A percentile compares a stretch with the other conserved stretches of the same genome.
Evolutionary conservation across 768 basidiomycete genomes (phyloP).

Genomic region (Mycena pura): DNA sequence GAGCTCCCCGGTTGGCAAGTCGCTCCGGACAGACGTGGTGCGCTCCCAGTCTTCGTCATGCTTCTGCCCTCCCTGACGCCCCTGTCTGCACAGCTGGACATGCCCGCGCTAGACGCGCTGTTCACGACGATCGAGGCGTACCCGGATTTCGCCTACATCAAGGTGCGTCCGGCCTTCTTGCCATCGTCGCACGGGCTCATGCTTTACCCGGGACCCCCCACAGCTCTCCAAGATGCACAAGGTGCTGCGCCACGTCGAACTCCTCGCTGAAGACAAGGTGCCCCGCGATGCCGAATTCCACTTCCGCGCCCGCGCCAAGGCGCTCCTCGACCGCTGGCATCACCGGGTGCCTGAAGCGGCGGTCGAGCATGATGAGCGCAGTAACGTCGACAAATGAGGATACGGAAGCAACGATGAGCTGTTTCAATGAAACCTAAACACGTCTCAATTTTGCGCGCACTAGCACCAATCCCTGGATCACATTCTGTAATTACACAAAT

Average conservation of each 20-base stretch:
- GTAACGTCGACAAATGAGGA: too few species aligned
- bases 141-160: conserved; percentile 78
- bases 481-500: too few species aligned
- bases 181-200: background rate
- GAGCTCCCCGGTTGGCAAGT: conserved; percentile 66
- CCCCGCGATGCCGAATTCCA: conserved; percentile 69
- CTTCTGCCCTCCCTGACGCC: background rate
- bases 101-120: conserved; percentile 72
- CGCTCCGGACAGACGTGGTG: conserved; percentile 69
- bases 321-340: conserved; percentile 76
- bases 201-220: conserved; percentile 19
- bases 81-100: conserved; percentile 75
- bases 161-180: conserved; percentile 37
- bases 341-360: too few species aligned
- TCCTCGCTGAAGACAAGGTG: conserved; percentile 58
- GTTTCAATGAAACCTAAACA: too few species aligned
- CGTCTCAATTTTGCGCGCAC: too few species aligned
- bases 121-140: conserved; percentile 82
- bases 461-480: too few species aligned
- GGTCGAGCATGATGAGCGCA: too few species aligned
- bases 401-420: too few species aligned
- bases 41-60: too few species aligned
- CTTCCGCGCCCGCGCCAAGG: conserved; percentile 73
- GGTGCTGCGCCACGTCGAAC: conserved; percentile 87
- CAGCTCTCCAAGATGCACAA: conserved; percentile 85